Base-by-base conservation (phyloP, 2,329 filamentous ascomycete species). In the Xylariaceae sp. region DNA sequence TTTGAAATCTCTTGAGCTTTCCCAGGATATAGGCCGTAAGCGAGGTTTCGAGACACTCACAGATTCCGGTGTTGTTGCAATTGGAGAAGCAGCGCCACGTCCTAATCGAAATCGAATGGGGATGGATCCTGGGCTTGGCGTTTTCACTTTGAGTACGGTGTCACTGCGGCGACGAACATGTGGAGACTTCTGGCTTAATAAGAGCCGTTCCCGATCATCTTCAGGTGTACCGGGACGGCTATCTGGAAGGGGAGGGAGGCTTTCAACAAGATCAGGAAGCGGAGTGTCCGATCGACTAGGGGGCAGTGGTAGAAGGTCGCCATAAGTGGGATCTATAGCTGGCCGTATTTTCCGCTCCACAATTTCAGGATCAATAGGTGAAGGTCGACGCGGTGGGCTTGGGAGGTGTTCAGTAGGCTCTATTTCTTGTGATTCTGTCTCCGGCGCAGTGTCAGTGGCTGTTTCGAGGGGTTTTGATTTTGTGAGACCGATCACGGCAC, bases 1-100 rank as follows among this genome's bases (percentile, higher is more conserved):
- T 61, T 88, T 85, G 64, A 92, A 86, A 66, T 94, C 89, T 51
- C 80, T 80, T 16, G 78, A 79, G 59, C 72, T 81, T 42, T 84
- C 82, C 82, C 82, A 85, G 0, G 81, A 85, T 12, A 74, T 82
- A 12, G 81, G 81, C 5, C 83, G 76, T 19, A 75, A 64, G 40
- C 71, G 66, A 47, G 71, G 68, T 61, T 72, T 76, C 13, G 63
- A 61, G 13, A 69, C 59, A 30, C 66, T 67, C 51, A 59, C 64
- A 16, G 67, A 56, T 59, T 77, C 73, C 5, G 66, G 55, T 45
- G 67, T 66, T 0, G 65, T 58, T n/a, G 65, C 59, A 8, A 69
- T 60, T 9, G 68, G 64, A 18, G 68, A 67, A 10, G 61, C 53
- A 56, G 12, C 15, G 13, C 39, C 72, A 47, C 75, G 73, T 12